Base-by-base conservation (phyloP, 2,329 filamentous ascomycete genomes). In the Xylaria polymorpha region DNA sequence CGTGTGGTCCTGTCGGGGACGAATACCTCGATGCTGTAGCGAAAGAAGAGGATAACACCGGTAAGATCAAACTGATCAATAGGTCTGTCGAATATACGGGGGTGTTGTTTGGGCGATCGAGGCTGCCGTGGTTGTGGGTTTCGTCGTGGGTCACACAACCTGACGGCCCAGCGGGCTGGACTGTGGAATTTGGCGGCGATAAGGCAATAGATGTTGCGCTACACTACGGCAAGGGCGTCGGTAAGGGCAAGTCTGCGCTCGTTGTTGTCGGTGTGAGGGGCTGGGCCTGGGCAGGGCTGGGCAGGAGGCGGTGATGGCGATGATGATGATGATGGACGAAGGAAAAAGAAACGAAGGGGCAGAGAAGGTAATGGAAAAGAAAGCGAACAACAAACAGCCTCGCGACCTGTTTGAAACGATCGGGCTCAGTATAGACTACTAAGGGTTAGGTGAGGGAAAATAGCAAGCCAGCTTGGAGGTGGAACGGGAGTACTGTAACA, bases 1-100 rank as follows among this genome's bases (percentile, higher is more conserved):
- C 60, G 50, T 20, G 50, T 20, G 46, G 70, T 61, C 69, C 73
- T 63, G 69, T 76, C 75, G 74, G 76, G 73, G 76, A 74, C 61
- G 48, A 64, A 57, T 35, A 72, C 72, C 72, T 68, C 74, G 76
- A 74, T 61, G 62, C 32, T 66, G 57, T 37, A 44, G 39, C 22
- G 35, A 61, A 59, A 37, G 50, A 50, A 32, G 29, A 44, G 67
- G 62, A 50, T 25, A 61, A 35, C 35, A 39, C 35, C 53, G 35
- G 12, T 29, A n/a, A 1, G 5, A 29, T 18, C 37, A 12, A 43
- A 41, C 37, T 39, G 55, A 4, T 57, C n/a, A 9, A 39, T n/a
- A 44, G 20, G 55, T 25, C 10, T 22, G 12, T 61, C 29, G 61
- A 35, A 41, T 18, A 32, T 22, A 59, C 32, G 7, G 35, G 39